Conservation (phyloP, 2,329 filamentous ascomycete genomes). For the Escovopsis sp. region DNA sequence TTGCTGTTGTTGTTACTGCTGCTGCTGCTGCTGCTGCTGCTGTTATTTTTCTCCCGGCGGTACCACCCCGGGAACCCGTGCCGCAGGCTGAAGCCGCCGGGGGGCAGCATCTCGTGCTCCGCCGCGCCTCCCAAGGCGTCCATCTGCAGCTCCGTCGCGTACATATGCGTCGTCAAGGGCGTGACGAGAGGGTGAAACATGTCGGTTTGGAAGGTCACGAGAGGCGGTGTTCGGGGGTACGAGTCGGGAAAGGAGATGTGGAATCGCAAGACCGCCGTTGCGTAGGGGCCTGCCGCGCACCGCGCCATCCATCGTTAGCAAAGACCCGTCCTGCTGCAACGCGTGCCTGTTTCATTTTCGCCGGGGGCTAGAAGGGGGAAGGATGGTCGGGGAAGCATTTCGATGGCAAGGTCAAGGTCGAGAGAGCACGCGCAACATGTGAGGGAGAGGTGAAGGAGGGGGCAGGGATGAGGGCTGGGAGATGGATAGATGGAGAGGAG, state of each 20-base stretch:
- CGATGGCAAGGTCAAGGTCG: too few species aligned
- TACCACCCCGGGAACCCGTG: constrained; percentile 92
- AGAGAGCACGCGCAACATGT: too few species aligned
- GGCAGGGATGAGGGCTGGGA: too few species aligned
- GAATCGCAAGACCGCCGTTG: constrained; percentile 75
- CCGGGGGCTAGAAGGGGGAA: neutral
- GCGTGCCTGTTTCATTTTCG: neutral
- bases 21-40: constrained; percentile 22
- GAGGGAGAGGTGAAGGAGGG: too few species aligned
- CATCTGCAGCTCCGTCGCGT: constrained; percentile 63
- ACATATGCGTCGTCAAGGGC: constrained; percentile 86
- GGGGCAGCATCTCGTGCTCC: constrained; percentile 69
- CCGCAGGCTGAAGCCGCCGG: constrained; percentile 76
- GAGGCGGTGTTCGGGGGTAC: constrained; percentile 66
- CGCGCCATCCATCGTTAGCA: neutral
- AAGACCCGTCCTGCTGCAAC: neutral
- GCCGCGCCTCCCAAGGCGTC: constrained; percentile 67
- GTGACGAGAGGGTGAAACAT: constrained; percentile 91
- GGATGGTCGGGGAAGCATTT: too few species aligned
- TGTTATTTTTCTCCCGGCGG: constrained; percentile 36
- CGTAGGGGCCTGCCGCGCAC: constrained; percentile 59
- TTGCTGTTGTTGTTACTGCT: too few species aligned
- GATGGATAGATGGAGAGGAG: neutral
- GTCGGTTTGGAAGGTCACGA: constrained; percentile 79
- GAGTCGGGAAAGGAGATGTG: constrained; percentile 72